Percentiles rank a stretch among this genome's conserved stretches.
phyloP scores from a whole-genome alignment of 495 filamentous ascomycete species.

The Hamigera avellanea region DNA sequence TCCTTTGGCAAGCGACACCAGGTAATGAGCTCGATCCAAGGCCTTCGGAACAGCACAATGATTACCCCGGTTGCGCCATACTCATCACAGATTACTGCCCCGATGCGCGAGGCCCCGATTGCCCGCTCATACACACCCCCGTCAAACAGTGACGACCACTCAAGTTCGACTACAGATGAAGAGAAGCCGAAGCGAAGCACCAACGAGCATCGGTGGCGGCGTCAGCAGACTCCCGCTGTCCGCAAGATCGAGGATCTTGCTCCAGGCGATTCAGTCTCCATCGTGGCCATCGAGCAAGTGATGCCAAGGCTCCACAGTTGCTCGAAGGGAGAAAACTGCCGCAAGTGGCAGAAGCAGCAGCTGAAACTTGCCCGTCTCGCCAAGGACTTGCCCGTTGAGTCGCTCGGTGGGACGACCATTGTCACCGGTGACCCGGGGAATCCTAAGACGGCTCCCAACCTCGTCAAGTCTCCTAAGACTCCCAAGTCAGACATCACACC shows the following conservation, averaged over 20 bases:
- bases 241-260: constrained; percentile 48
- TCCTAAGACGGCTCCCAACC: constrained; percentile 42
- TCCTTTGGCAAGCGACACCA: constrained; percentile 86
- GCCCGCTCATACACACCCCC: constrained; percentile 6
- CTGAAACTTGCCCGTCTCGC: constrained; percentile 9
- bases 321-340: constrained; percentile 81
- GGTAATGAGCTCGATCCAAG: constrained; percentile 67
- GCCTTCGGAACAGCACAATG: constrained; percentile 2
- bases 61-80: not conserved
- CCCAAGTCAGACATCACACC: constrained; percentile 36
- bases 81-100: not conserved
- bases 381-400: constrained; percentile 9
- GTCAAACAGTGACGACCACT: constrained; percentile 10
- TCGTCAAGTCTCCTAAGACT: constrained; percentile 6
- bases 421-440: constrained; percentile 65
- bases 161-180: too few species aligned
- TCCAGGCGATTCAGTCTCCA: constrained; percentile 74
- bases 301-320: constrained; percentile 77
- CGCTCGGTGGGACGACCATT: constrained; percentile 14
- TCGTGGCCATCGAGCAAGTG: constrained; percentile 83
- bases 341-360: constrained; percentile 66
- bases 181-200: constrained; percentile 8
- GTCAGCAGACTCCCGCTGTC: constrained; percentile 2
- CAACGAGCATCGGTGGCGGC: constrained; percentile 25
- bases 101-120: not conserved